Base-by-base conservation (phyloP, 768 basidiomycete species). In the Holtermanniella nyarrowii region DNA sequence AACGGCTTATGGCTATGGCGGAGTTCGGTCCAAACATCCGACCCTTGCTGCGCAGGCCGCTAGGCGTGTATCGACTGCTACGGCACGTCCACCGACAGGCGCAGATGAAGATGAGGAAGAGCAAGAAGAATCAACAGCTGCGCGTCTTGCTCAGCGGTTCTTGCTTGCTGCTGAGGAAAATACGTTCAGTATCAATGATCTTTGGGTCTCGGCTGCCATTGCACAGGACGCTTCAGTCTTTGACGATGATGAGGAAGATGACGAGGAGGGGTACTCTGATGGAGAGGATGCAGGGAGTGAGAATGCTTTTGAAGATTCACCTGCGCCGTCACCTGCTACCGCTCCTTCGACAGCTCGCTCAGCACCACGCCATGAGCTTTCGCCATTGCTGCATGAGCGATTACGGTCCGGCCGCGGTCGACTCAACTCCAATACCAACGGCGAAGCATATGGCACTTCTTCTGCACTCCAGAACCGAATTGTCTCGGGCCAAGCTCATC, bases 131-230 rank as follows among this genome's bases (percentile, higher is more conserved):
- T 50, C 56, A 26, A 57, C 57, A 42, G 55, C 53, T 58, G 77
- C 88, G 46, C 88, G 86, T 61, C 88, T 96, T 58, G 84, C 91
- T 0, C 87, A 93, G 67, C 78, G 88, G 53, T 66, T 93, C 21
- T 73, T 93, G 42, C 82, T 91, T 75, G 72, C 71, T 18, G 95
- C 95, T 71, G 90, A 95, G 72, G 86, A 88, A 60, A 85, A 88
- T 12, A 89, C 90, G 3, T 91, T 88, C 51, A 88, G 84, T 59
- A 86, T 99, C 63, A 87, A 89, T 21, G 93, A 96, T 72, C 75
- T 99, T 20, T 99, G 95, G 95, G 88, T 97, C 47, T 88, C 89
- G 3, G 86, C 91, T 18, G 95, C 93, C 4, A 88, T 93, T 74
- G 95, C 93, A 54, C 88, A 84, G 25, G 90, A 93, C 65, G 85